These are phyloP conservation scores for Serendipita sp. DNA, from an alignment of 768 basidiomycete species.

Conservation along the genomic window DNA sequence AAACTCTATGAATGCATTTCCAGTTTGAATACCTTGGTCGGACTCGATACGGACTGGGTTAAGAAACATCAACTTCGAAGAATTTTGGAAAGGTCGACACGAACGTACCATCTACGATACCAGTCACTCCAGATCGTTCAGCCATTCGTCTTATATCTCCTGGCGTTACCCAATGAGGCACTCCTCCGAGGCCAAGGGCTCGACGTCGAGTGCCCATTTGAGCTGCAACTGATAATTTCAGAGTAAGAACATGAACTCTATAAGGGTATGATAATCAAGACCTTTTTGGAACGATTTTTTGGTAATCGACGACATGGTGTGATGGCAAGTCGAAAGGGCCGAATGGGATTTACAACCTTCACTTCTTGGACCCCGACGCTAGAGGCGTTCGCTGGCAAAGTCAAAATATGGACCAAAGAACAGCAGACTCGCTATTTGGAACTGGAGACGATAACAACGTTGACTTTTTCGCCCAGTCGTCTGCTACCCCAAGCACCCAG, in stretches of 20 bases:
- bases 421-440: neutral
- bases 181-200: neutral
- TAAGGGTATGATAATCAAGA: neutral
- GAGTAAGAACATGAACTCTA: neutral
- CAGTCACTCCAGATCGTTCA: neutral
- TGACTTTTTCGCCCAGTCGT: neutral
- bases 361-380: constrained; percentile 1
- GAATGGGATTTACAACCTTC: neutral
- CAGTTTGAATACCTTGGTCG: neutral
- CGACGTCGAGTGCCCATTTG: neutral
- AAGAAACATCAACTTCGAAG: too few relatives aligned
- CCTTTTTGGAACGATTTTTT: neutral
- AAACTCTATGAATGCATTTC: neutral
- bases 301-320: neutral
- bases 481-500: neutral
- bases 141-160: constrained; percentile 1
- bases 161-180: constrained; percentile 4
- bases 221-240: neutral
- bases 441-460: neutral
- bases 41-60: neutral
- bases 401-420: constrained; percentile 1
- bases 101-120: neutral
- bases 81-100: neutral
- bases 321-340: neutral
- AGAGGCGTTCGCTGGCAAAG: neutral